Conservation (phyloP, 2,329 filamentous ascomycete genomes). For the Emmonsia crescens region DNA sequence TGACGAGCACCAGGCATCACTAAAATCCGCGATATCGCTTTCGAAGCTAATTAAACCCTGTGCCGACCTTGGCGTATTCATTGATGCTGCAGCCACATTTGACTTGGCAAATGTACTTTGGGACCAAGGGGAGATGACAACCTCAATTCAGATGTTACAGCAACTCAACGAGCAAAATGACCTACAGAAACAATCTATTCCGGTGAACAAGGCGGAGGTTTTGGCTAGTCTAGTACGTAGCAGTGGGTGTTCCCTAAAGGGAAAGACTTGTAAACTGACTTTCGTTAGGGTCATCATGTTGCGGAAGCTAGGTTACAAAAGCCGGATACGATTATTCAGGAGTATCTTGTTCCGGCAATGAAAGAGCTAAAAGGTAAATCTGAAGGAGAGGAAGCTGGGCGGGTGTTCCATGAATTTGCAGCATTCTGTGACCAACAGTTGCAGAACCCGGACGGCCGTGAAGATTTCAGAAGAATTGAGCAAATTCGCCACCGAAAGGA, state of each 20-base stretch:
- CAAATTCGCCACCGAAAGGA: conserved; percentile 70
- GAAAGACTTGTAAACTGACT: conserved; percentile 1
- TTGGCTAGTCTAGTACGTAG: conserved; percentile 62
- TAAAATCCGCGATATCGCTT: conserved; percentile 77
- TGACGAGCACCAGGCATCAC: conserved; percentile 70
- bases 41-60: conserved; percentile 64
- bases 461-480: conserved; percentile 72
- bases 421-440: conserved; percentile 91
- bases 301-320: conserved; percentile 86
- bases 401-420: conserved; percentile 91
- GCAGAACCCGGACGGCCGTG: conserved; percentile 70
- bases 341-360: conserved; percentile 76
- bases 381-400: conserved; percentile 63
- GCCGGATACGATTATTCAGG: conserved; percentile 76
- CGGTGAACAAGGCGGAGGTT: conserved; percentile 64
- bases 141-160: conserved; percentile 82
- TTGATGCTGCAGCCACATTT: conserved; percentile 65
- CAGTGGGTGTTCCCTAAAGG: neutral
- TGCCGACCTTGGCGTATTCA: conserved; percentile 57
- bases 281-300: conserved; percentile 60
- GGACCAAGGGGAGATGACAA: conserved; percentile 83
- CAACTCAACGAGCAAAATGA: conserved; percentile 53
- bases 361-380: conserved; percentile 61
- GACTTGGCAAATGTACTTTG: conserved; percentile 85
- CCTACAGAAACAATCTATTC: conserved; percentile 57